Base-by-base conservation (phyloP, 164 flowering plant genomes). In the Hamamelis virginiana region DNA sequence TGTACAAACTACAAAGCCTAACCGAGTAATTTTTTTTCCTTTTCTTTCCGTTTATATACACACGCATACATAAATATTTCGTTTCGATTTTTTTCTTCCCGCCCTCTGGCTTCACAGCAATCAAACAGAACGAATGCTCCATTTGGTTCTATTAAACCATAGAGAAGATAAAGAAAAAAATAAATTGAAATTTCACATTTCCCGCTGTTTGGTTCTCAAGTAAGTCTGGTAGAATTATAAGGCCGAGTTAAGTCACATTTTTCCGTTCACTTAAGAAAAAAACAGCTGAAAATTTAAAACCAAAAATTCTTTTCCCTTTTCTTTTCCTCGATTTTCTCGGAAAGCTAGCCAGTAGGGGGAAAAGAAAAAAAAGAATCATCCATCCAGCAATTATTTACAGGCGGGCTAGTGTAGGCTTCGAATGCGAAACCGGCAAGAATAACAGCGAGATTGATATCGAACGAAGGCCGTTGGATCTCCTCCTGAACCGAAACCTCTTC, bases 401-500 rank as follows among this genome's bases (percentile, higher is more conserved):
- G 94, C 0, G 98, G 97, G 25, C 78, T 87, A 0, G 79, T 68
- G 66, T 94, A 94, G 33, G 98, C 98, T 75, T 94, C 98, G 69
- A 94, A 94, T 0, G 98, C 94, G 68, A 94, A 94, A 50, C 98
- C 98, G 60, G 98, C 97, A 15, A 94, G 92, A 56, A 94, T 75
- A 11, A 94, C 97, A 8, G 98, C 98, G 65, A 94, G 91, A 75
- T 89, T 90, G 72, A 92, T 84, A 76, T 94, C 97, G 62, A 94
- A 94, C 5, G 86, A 81, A 41, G 92, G 91, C 50, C 92, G 79
- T 48, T 84, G 86, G 44, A 38, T 64, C 48, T 77, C 75, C 64
- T 77, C 81, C 43, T 56, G 57, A 59, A 16, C 70, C 22, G 65
- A 41, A 59, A 70, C 75, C 13, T 56, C 44, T 48, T 62, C 81